These are phyloP conservation scores for Didymella keratinophila DNA, from an alignment of 2,329 filamentous ascomycete species.

Conservation along the genomic window DNA sequence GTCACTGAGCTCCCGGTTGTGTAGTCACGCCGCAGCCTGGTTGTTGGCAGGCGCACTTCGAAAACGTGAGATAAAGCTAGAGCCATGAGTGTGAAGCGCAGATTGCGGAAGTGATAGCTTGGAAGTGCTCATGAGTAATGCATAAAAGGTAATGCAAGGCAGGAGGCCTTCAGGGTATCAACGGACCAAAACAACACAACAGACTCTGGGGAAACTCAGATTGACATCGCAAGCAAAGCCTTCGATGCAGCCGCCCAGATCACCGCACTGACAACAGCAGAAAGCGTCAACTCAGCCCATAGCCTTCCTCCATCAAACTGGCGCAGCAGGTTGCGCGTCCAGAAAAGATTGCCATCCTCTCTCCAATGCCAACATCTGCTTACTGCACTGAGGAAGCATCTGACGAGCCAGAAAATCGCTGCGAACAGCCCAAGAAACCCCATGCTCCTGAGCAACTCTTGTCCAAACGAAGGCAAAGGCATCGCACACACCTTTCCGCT, in stretches of 20 bases:
- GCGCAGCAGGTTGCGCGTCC: not conserved
- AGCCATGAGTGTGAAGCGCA: not conserved
- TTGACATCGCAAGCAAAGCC: not conserved
- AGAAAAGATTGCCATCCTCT: not conserved
- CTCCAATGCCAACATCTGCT: conserved; percentile 2
- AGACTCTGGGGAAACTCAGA: not conserved
- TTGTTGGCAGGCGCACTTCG: not conserved
- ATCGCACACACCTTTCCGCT: not conserved
- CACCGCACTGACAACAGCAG: not conserved
- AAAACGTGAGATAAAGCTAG: not conserved
- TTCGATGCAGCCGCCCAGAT: not conserved
- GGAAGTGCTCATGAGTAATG: not conserved
- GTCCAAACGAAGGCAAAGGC: not conserved
- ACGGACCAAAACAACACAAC: not conserved
- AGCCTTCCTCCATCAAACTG: not conserved
- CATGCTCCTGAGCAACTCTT: not conserved
- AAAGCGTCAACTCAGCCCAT: not conserved
- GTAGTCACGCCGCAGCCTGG: not conserved
- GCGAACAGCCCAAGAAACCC: not conserved
- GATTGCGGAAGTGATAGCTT: not conserved
- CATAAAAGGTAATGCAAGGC: not conserved
- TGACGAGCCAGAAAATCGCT: not conserved
- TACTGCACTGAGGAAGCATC: not conserved
- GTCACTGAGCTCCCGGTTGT: not conserved
- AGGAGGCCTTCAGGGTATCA: not conserved